Evolutionary conservation across 805 yeast genomes (phyloP), one percentile per base, ranked within the genome.

Genomic region (Starmerella sp.): DNA sequence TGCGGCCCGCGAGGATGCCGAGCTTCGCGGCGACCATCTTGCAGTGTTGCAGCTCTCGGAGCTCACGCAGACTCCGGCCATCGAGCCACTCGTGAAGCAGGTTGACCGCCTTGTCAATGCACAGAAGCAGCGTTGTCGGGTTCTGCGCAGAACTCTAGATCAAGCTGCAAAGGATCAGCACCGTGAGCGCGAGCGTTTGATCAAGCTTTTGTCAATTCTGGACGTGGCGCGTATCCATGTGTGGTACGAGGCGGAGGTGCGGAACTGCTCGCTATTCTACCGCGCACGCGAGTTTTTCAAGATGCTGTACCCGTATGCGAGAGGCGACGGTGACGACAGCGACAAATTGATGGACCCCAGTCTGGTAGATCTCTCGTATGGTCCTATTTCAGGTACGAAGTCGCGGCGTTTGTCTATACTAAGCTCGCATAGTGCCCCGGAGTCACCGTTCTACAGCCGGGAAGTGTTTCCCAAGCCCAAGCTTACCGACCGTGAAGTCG

Each of bases 401-500:
- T 53, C 64, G 22, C 60, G 65, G 13, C 59, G 71, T 17, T 63
- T 64, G 17, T 65, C 67, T 5, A 51, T 64, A 22, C 57, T 62
- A 28, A 58, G 64, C 53, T 44, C 65, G n/a, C 58, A 60, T 53
- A 55, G 58, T 30, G 47, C 46, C 6, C 54, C 56, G 29, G 69
- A 67, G 15, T 59, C 65, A 11, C 65, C 69, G 58, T 68, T 63
- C 57, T 66, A 66, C 15, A 60, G 64, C 13, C 61, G 60, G 17
- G 65, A 63, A 41, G 57, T 57, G 30, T 67, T 63, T 5, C 63
- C 65, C 2, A 61, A 60, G 15, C 59, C 60, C 45, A 69, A 69
- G 51, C 65, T 69, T 31, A 62, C 66, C 6, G 73, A 69, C 52
- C 60, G 66, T 17, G 73, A 69, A 45, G 65, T 68, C 5, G 70